phyloP scores from a whole-genome alignment of 2,329 filamentous ascomycete species.

The Botrytis pseudocinerea region DNA sequence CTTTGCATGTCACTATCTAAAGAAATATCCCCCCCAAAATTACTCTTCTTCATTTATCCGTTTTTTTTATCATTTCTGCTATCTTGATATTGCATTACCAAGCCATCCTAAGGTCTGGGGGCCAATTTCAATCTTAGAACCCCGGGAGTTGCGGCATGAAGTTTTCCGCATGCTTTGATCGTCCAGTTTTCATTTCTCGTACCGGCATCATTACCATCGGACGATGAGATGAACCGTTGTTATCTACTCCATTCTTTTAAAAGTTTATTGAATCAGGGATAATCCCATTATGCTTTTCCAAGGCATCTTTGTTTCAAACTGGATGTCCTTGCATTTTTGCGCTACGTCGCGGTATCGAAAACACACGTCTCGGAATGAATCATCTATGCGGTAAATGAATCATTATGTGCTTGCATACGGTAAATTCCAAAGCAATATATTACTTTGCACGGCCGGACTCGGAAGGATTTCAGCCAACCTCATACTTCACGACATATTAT shows the following conservation, averaged over 20 bases:
- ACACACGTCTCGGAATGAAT: conserved; percentile 8
- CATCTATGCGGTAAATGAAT: not conserved
- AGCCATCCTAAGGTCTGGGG: not conserved
- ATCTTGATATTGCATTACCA: not conserved
- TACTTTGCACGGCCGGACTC: not conserved
- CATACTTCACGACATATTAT: conserved; percentile 18
- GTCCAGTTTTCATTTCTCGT: not conserved
- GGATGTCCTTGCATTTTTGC: conserved; percentile 7
- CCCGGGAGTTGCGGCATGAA: not conserved
- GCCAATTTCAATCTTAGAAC: not conserved
- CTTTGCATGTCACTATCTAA: not conserved
- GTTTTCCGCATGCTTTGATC: conserved; percentile 8
- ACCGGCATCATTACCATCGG: not conserved
- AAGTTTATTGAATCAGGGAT: not conserved
- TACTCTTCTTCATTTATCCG: not conserved
- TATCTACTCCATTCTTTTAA: not conserved
- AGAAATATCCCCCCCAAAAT: not conserved
- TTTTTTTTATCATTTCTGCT: not conserved
- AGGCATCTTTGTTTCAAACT: conserved; percentile 13
- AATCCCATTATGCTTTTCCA: not conserved
- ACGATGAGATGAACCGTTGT: conserved; percentile 7
- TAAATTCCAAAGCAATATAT: not conserved
- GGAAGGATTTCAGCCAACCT: conserved; percentile 15
- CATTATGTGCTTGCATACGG: not conserved
- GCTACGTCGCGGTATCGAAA: conserved; percentile 7